Percentiles rank a stretch among this genome's conserved stretches.
Evolutionary conservation across 164 flowering plant species (phyloP).

Genomic region (Vitis amurensis): DNA sequence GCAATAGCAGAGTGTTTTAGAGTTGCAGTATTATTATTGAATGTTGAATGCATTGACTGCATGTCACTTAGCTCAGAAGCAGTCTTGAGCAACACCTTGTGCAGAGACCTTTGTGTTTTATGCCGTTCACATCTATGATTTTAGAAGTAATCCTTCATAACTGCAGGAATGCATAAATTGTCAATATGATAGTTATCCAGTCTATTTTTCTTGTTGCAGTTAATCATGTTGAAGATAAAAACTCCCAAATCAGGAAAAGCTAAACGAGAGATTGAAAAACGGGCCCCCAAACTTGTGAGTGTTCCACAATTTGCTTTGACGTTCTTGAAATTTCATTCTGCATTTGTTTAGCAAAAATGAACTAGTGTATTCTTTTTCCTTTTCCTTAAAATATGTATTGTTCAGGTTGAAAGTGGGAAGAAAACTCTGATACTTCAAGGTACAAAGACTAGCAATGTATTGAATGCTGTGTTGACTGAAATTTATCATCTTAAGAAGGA

Average conservation of each 20-base stretch:
- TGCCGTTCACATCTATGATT: too few species aligned
- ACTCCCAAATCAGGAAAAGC: constrained; percentile 26
- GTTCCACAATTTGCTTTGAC: background rate
- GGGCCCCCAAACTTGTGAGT: constrained; percentile 34
- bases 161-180: too few species aligned
- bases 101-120: too few species aligned
- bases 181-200: too few species aligned
- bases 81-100: too few species aligned
- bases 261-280: constrained; percentile 29
- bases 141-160: too few species aligned
- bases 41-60: too few species aligned
- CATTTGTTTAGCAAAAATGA: background rate
- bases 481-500: constrained; percentile 69
- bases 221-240: constrained; percentile 22
- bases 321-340: background rate
- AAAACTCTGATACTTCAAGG: constrained; percentile 91
- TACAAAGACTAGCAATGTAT: constrained; percentile 68
- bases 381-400: background rate
- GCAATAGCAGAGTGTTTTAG: too few species aligned
- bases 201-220: background rate
- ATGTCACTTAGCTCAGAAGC: too few species aligned
- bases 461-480: constrained; percentile 70
- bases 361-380: background rate
- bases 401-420: constrained; percentile 79
- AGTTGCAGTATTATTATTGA: too few species aligned